phyloP scores from a whole-genome alignment of 2,329 filamentous ascomycete species.

The Cryphonectria radicalis region DNA sequence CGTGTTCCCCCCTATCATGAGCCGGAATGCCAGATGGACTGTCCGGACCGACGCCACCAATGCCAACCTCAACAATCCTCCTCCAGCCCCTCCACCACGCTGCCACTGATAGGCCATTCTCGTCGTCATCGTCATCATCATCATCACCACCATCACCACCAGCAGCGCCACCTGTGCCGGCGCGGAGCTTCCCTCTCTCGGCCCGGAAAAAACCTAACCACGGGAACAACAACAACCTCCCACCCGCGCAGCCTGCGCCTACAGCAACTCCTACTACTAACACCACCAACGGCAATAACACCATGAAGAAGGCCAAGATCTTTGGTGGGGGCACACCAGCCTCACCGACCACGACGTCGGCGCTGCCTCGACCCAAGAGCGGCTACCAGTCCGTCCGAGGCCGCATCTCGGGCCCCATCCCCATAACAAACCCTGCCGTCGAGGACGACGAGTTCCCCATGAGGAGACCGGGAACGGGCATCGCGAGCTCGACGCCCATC shows the following conservation, averaged over 20 bases:
- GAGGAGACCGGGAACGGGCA: constrained; percentile 46
- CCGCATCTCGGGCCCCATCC: constrained; percentile 65
- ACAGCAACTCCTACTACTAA: too few species aligned
- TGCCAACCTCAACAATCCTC: constrained; percentile 31
- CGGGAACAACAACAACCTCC: not conserved
- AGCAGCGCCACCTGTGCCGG: constrained; percentile 20
- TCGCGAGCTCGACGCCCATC: constrained; percentile 40
- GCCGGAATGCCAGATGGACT: constrained; percentile 36
- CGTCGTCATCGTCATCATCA: constrained; percentile 12
- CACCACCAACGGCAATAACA: constrained; percentile 6
- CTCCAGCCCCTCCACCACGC: not conserved
- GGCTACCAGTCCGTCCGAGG: constrained; percentile 57
- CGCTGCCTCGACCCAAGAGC: constrained; percentile 45
- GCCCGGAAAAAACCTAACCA: constrained; percentile 13
- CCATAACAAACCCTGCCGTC: constrained; percentile 49
- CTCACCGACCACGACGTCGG: constrained; percentile 34
- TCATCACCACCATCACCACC: constrained; percentile 14
- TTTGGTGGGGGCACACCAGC: constrained; percentile 21
- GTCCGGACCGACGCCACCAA: constrained; percentile 29
- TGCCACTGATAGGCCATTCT: not conserved
- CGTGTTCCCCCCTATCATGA: constrained; percentile 8
- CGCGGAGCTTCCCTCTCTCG: constrained; percentile 15
- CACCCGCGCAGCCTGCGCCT: constrained; percentile 4
- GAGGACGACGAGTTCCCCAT: constrained; percentile 62
- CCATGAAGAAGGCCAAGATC: constrained; percentile 27